A percentile compares a stretch with the other conserved stretches of the same genome.
These are phyloP conservation scores for Musa itinerans DNA, from an alignment of 176 grass and related monocot genomes.

Conservation along the genomic window DNA sequence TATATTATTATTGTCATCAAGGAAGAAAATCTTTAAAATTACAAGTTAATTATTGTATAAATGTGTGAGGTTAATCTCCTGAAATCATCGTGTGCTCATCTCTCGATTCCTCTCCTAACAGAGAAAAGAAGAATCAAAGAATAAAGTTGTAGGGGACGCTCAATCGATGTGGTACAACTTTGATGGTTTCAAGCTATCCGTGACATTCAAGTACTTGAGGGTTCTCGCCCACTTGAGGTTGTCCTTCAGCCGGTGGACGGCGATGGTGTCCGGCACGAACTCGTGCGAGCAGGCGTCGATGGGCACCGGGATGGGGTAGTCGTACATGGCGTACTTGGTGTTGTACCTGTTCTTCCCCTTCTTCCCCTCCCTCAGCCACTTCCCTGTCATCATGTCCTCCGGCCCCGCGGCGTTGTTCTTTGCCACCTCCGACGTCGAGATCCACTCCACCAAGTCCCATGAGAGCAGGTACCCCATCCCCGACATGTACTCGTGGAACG, in stretches of 20 bases:
- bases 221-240: background rate
- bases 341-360: background rate
- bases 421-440: background rate
- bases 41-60: too few species aligned
- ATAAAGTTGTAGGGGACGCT: background rate
- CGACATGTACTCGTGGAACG: background rate
- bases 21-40: too few species aligned
- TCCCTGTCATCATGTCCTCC: background rate
- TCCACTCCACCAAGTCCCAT: constrained; percentile 2
- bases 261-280: background rate
- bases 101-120: background rate
- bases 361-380: background rate
- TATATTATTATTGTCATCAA: too few species aligned
- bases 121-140: background rate
- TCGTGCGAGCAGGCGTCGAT: background rate
- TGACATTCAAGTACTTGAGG: background rate
- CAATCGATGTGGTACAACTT: background rate
- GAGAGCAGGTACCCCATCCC: constrained; percentile 1
- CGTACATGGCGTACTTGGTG: background rate
- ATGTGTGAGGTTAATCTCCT: too few species aligned
- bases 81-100: too few species aligned
- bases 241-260: background rate
- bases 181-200: background rate
- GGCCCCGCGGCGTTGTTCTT: background rate
- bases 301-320: background rate